Percentiles rank a stretch among this genome's conserved stretches.
Conservation (phyloP, 495 filamentous ascomycete species). For the Aspergillus sclerotioniger region DNA sequence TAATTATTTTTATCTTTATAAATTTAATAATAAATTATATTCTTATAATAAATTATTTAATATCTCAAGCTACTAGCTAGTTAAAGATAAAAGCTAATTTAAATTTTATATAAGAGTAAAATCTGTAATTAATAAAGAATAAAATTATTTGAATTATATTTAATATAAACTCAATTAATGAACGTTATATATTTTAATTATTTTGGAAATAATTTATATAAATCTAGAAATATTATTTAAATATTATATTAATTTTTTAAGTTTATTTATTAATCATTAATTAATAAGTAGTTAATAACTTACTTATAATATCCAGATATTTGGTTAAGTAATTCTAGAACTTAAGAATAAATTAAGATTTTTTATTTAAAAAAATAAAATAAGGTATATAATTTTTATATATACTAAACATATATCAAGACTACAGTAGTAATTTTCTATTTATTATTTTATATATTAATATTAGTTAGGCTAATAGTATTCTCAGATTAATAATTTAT, state of each 20-base stretch:
- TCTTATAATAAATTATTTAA: no score
- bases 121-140: neutral
- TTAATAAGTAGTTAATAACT: neutral
- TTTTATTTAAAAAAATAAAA: neutral
- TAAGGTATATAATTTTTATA: neutral
- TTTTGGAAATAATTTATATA: neutral
- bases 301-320: neutral
- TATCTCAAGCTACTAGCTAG: no score
- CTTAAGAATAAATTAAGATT: neutral
- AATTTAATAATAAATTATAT: no score
- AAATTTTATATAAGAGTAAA: neutral
- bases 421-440: neutral
- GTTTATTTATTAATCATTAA: neutral
- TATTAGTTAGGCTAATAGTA: neutral
- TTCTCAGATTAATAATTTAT: neutral
- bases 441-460: neutral
- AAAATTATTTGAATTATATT: neutral
- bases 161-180: neutral
- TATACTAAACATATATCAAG: neutral
- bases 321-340: neutral
- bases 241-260: neutral
- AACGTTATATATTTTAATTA: neutral
- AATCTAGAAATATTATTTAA: neutral
- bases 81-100: no score
- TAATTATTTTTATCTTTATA: neutral